A percentile compares a stretch with the other conserved stretches of the same genome.
phyloP scores from a whole-genome alignment of 495 filamentous ascomycete species.

The Xylaria grammica region DNA sequence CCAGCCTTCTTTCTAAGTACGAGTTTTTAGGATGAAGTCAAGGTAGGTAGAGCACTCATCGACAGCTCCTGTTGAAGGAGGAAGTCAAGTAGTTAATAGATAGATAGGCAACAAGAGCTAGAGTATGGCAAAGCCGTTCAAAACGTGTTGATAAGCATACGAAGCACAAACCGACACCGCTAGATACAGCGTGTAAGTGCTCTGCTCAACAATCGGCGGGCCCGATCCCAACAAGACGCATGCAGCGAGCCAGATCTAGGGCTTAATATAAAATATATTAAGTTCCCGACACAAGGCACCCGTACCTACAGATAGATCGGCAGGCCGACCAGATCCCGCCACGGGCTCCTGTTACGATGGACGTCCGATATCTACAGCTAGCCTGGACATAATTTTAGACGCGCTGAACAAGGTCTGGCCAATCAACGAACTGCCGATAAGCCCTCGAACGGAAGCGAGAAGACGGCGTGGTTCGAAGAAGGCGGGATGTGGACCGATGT shows the following conservation, averaged over 20 bases:
- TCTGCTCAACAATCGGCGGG: constrained; percentile 15
- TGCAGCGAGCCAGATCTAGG: constrained; percentile 31
- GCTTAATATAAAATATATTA: constrained; percentile 38
- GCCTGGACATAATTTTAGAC: constrained; percentile 27
- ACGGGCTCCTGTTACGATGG: constrained; percentile 6
- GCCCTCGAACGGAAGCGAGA: constrained; percentile 12
- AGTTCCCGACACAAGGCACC: constrained; percentile 12
- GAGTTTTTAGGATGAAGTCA: neutral
- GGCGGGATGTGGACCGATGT: constrained; percentile 14
- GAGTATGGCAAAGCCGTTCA: constrained; percentile 17
- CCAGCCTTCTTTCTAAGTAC: neutral
- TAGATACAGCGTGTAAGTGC: constrained; percentile 9
- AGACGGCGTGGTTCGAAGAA: constrained; percentile 11
- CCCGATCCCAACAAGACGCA: constrained; percentile 7
- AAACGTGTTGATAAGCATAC: constrained; percentile 22
- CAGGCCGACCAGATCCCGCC: constrained; percentile 7
- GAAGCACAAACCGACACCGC: neutral
- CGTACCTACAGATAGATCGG: constrained; percentile 29
- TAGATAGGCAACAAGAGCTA: constrained; percentile 10
- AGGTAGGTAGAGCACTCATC: neutral
- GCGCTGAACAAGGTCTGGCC: constrained; percentile 23
- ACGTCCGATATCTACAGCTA: constrained; percentile 3
- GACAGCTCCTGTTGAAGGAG: constrained; percentile 38
- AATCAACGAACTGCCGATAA: constrained; percentile 40
- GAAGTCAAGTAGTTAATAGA: constrained; percentile 10